Base-by-base conservation (phyloP, 2,329 filamentous ascomycete species). In the Neospermospora avenae region DNA sequence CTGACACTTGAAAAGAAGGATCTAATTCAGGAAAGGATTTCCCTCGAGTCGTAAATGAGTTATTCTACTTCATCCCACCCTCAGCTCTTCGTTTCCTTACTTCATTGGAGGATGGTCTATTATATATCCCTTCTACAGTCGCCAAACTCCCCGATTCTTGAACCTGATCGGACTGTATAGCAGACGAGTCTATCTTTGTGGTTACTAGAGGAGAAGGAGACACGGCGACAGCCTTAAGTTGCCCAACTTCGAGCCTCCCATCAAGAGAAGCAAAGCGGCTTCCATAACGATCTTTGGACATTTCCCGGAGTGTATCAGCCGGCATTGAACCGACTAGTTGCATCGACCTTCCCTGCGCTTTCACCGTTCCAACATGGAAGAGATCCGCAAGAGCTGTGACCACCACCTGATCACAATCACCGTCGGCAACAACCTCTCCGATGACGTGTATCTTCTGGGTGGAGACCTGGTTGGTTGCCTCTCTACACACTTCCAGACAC, bases 321-420 rank as follows among this genome's bases (percentile, higher is more conserved):
- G 65, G 63, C 67, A 76, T 74, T 58, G 72, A 76, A 22, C 75
- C 73, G 59, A 77, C 65, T 52, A 75, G 61, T 58, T 76, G 72
- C 39, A 70, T 69, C 48, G 74, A 75, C 25, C 69, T 71, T 28
- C 62, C 68, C 60, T 65, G 74, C 5, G 74, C 72, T 55, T 66
- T 52, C 37, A 71, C 74, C 66, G 74, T 76, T 60, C 67, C 72
- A 55, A 77, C 67, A 63, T 77, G 69, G 58, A 78, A 77, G 55
- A 77, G 68, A 70, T 77, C 75, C 41, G 74, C 74, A 60, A 76
- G 64, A 61, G 75, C 77, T 59, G 70, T 77, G 58, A 78, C 69
- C 59, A 78, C 72, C 31, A 77, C 69, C 68, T 77, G 74, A 67
- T 76, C 73, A 63, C 73, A 74, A 55, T 76, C 69, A 24, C 63